Conservation (phyloP, 1,284 basidiomycete species). For the Bjerkandera adusta region DNA sequence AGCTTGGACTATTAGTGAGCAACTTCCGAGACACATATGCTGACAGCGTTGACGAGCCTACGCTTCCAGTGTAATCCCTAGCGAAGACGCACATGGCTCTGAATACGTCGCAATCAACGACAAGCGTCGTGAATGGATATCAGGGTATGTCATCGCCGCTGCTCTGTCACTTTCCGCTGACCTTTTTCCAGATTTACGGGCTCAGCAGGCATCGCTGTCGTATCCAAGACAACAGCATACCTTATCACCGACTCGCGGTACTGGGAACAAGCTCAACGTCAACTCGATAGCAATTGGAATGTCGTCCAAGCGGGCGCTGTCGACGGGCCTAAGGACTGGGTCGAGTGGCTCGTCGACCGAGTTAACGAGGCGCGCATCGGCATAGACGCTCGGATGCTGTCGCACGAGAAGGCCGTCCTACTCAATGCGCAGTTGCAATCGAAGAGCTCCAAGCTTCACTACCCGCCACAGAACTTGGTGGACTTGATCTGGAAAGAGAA, state of each 20-base stretch:
- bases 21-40: constrained; percentile 4
- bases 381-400: constrained; percentile 86
- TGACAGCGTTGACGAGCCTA: constrained; percentile 8
- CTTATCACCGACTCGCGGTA: constrained; percentile 89
- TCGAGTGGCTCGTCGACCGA: constrained; percentile 69
- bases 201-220: constrained; percentile 80
- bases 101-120: constrained; percentile 85
- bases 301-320: constrained; percentile 64
- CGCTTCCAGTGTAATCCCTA: constrained; percentile 61
- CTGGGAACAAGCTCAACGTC: constrained; percentile 80
- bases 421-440: constrained; percentile 55
- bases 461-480: constrained; percentile 79
- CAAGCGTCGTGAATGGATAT: constrained; percentile 81
- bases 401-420: constrained; percentile 66
- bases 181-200: constrained; percentile 69
- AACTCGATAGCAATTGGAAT: constrained; percentile 80
- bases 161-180: not conserved
- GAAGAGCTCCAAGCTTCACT: constrained; percentile 60
- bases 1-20: constrained; percentile 85
- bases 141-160: constrained; percentile 52
- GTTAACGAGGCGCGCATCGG: constrained; percentile 66
- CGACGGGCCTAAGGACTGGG: constrained; percentile 70
- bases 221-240: constrained; percentile 65
- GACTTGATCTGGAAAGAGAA: constrained; percentile 84
- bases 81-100: constrained; percentile 87